These are phyloP conservation scores for Boeremia lycopersici DNA, from an alignment of 2,329 filamentous ascomycete genomes.

Conservation along the genomic window DNA sequence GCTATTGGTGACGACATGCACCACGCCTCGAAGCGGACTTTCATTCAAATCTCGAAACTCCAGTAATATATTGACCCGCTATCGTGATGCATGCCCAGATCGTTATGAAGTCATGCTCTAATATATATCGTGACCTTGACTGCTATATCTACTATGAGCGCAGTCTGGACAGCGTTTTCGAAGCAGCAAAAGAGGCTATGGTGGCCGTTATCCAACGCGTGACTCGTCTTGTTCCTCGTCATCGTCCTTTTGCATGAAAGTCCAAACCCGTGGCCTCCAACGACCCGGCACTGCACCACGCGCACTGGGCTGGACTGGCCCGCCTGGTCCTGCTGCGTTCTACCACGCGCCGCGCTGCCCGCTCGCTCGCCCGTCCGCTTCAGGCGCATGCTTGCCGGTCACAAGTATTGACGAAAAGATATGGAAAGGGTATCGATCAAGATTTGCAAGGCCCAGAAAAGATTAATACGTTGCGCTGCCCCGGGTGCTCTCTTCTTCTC, in stretches of 20 bases:
- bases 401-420: conserved; percentile 23
- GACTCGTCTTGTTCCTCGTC: conserved; percentile 1
- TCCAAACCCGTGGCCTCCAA: not conserved
- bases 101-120: conserved; percentile 5
- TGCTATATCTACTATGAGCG: conserved; percentile 10
- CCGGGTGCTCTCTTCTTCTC: not conserved
- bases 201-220: conserved; percentile 13
- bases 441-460: conserved; percentile 24
- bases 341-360: not conserved
- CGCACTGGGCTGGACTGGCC: not conserved
- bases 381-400: conserved; percentile 5
- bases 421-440: conserved; percentile 40
- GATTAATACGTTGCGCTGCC: conserved; percentile 1
- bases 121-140: conserved; percentile 2
- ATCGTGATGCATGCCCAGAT: conserved; percentile 9
- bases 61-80: conserved; percentile 7
- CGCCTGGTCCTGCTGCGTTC: not conserved
- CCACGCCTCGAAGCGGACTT: not conserved
- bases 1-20: not conserved
- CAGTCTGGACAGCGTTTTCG: not conserved
- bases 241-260: not conserved
- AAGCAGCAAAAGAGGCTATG: conserved; percentile 1
- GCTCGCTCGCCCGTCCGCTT: not conserved
- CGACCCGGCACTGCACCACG: not conserved
- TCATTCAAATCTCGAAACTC: conserved; percentile 10